Evolutionary conservation across 1,284 basidiomycete genomes (phyloP), one percentile per base, ranked within the genome.

Genomic region (Sporisorium scitamineum): DNA sequence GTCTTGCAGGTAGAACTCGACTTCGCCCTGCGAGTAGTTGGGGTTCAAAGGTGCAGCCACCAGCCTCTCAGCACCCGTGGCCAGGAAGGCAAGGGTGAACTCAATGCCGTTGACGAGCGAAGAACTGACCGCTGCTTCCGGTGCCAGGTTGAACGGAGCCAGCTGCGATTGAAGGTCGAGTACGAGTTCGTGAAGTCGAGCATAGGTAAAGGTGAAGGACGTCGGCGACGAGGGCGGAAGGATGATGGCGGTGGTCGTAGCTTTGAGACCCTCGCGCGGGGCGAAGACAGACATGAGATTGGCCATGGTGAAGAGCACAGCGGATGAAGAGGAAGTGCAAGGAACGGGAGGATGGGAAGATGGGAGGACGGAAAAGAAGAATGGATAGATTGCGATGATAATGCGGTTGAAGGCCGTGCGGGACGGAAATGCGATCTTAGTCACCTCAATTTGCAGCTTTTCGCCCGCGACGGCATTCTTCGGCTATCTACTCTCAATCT

Each of bases 1-100:
- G 63, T 87, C 87, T 27, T 84, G 67, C 41, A 87, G 82, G 74
- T 86, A 86, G 50, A 80, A 82, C 51, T 73, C 61, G 42, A 87
- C 86, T 66, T 87, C 87, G 29, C 78, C 70, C 27, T 81, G 70
- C 32, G 85, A 86, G 74, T 87, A 87, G 50, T 83, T 84, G 3
- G 87, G 87, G 79, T 87, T 87, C 34, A 87, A 71, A 1, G 87
- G 87, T n/a, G 87, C 87, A 24, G 87, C 85, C 27, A 87, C 79
- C 50, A 85, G 77, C 52, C 86, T 84, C 64, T 70, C 54, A 1
- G 64, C 79, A 13, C 85, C 85, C 1, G 82, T 82, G 5, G 84
- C 86, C 10, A 87, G 61, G 67, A 87, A 87, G n/a, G 82, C 80
- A 5, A 82, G 78, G 4, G 85, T 86, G 54, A 87, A 86, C 63